Evolutionary conservation across 1,284 basidiomycete genomes (phyloP).

Genomic region (Lignosus rhinocerotis): DNA sequence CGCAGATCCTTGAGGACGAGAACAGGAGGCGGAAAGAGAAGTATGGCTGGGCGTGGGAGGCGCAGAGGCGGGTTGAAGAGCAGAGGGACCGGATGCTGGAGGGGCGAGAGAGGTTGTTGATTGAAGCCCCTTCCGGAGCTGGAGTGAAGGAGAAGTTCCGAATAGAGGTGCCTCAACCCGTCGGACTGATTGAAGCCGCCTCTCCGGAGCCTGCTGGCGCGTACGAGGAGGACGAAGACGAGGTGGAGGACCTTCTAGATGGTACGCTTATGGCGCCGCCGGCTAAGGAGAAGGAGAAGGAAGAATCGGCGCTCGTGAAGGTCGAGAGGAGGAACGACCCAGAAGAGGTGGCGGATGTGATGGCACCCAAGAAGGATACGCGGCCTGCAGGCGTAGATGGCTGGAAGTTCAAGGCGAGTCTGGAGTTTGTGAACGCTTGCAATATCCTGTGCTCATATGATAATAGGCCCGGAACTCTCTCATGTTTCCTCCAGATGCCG

Average conservation of each 20-base stretch:
- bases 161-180: conserved; percentile 58
- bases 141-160: conserved; percentile 68
- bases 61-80: conserved; percentile 75
- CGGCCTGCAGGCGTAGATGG: conserved; percentile 72
- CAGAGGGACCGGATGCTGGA: conserved; percentile 64
- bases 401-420: conserved; percentile 84
- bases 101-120: conserved; percentile 63
- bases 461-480: conserved; percentile 82
- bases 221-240: conserved; percentile 30
- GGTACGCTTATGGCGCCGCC: conserved; percentile 12
- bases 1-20: conserved; percentile 86
- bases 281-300: conserved; percentile 25
- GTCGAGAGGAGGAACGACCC: conserved; percentile 33
- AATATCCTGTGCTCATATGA: conserved; percentile 7
- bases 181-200: conserved; percentile 46
- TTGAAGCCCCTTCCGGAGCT: conserved; percentile 60
- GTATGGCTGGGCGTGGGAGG: conserved; percentile 91
- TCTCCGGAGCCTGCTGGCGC: conserved; percentile 38
- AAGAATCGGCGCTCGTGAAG: conserved; percentile 18
- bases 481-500: conserved; percentile 91
- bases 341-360: conserved; percentile 54
- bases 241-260: conserved; percentile 21
- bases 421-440: background rate
- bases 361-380: conserved; percentile 75
- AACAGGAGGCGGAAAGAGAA: conserved; percentile 77